Evolutionary conservation across 768 basidiomycete species (phyloP).

Genomic region (Rhodosporidiobolus sp.): DNA sequence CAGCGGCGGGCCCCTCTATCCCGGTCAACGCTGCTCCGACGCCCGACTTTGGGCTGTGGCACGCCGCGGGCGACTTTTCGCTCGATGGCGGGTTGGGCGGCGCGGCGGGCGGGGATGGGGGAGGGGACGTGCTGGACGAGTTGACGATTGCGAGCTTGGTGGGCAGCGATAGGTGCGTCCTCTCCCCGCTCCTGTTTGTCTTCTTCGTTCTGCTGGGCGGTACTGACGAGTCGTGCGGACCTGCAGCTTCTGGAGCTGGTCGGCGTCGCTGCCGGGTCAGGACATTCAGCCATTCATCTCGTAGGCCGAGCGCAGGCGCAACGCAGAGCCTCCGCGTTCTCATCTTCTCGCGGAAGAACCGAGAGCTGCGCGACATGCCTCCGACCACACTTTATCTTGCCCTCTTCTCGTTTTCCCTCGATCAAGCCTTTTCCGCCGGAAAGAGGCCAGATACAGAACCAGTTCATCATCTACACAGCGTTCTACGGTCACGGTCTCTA

Average conservation of each 20-base stretch:
- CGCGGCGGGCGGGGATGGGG: background rate
- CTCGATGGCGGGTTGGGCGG: background rate
- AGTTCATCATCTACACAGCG: no score
- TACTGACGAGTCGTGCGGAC: background rate
- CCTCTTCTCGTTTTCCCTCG: no score
- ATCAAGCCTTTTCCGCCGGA: no score
- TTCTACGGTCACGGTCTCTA: no score
- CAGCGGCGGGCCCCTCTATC: background rate
- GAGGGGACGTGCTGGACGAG: background rate
- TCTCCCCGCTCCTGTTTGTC: no score
- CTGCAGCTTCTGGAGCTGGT: constrained; percentile 26
- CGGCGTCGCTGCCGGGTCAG: background rate
- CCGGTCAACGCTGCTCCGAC: no score
- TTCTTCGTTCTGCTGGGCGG: background rate
- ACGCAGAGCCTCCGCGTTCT: no score
- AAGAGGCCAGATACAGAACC: no score
- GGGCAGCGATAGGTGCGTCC: constrained; percentile 12
- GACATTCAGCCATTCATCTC: background rate
- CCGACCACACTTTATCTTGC: no score
- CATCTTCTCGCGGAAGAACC: no score
- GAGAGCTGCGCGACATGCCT: no score
- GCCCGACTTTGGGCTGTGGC: no score
- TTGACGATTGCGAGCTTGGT: constrained; percentile 17
- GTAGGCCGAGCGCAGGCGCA: background rate
- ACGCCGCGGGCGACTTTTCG: background rate